These are phyloP conservation scores for Ogataea chonburiensis DNA, from an alignment of 805 yeast species.

Conservation along the genomic window DNA sequence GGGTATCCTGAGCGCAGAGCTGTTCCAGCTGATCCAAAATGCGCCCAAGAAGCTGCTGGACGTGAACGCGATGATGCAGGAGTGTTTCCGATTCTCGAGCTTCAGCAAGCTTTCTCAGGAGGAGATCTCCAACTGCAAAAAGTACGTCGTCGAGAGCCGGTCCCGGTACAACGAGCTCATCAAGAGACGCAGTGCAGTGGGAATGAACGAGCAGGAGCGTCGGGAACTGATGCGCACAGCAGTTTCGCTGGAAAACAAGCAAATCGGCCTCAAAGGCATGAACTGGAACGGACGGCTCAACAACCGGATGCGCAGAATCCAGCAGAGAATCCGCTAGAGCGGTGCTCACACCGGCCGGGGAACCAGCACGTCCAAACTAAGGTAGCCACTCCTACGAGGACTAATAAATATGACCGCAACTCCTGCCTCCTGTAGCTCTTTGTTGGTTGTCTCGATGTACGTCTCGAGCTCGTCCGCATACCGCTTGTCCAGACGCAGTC, in stretches of 20 bases:
- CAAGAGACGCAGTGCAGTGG: slow-evolving; percentile 31
- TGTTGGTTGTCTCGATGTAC: slow-evolving; percentile 38
- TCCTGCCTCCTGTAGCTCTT: slow-evolving; percentile 17
- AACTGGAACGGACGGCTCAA: slow-evolving; percentile 38
- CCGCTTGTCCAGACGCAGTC: slow-evolving; percentile 35
- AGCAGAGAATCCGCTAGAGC: slow-evolving; percentile 21
- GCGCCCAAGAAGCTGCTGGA: slow-evolving; percentile 71
- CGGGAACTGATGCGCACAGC: slow-evolving; percentile 27
- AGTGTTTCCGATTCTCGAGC: slow-evolving; percentile 56
- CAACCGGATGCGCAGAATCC: slow-evolving; percentile 32
- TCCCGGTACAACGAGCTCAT: slow-evolving; percentile 36
- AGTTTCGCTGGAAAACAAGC: slow-evolving; percentile 24
- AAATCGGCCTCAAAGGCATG: slow-evolving; percentile 33
- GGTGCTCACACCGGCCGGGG: slow-evolving; percentile 38
- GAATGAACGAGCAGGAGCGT: slow-evolving; percentile 33
- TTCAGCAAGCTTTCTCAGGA: slow-evolving; percentile 69
- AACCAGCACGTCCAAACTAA: slow-evolving; percentile 56
- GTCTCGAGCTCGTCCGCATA: slow-evolving; percentile 42
- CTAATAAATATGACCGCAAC: slow-evolving; percentile 42
- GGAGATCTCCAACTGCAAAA: slow-evolving; percentile 75
- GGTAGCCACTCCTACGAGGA: slow-evolving; percentile 52
- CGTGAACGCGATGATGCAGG: slow-evolving; percentile 66
- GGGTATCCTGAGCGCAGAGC: slow-evolving; percentile 32
- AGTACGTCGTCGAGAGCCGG: slow-evolving; percentile 70
- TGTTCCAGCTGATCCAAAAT: slow-evolving; percentile 84